Evolutionary conservation across 768 basidiomycete species (phyloP), one percentile per base, ranked within the genome.

Genomic region (Mycena capillaripes): DNA sequence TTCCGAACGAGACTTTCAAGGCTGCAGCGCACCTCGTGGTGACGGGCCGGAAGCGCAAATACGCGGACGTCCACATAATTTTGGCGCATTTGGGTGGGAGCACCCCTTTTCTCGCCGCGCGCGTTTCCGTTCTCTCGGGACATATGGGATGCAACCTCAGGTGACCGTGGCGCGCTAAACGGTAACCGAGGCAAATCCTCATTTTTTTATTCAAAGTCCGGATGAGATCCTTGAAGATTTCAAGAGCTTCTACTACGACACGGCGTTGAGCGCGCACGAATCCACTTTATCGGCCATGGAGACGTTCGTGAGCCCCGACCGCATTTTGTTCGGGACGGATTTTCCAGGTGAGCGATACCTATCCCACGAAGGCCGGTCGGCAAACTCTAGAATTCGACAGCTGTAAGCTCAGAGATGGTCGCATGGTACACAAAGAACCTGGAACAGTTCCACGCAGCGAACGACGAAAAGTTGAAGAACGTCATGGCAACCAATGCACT

Each of bases 1-100:
- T 93, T 0, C 93, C 93, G 9, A 91, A 93, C 78, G 93, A 95
- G 80, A 95, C 93, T 0, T 94, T 90, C 85, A 94, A 94, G 82
- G 94, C 92, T 2, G 93, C 93, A 38, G 90, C 93, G 4, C 92
- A 93, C 77, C 87, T 95, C 57, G 92, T 95, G 55, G 90, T 94
- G 27, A 88, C 91, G 0, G 91, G 92, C 55, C 81, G 84, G 76
- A 93, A 92, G 79, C 90, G 92, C 50, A 88, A 85, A 70, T 93
- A 88, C 75, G 79, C 86, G 25, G 81, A 89, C 65, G 84, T 89
- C 73, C 90, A 88, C 66, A 89, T 94, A 71, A 87, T 95, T 40
- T 88, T 95, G 11, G 88, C 93, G 23, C 94, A 94, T 78, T 82
- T 93, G 14, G 93, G 94, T n/a, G 93, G 93, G 2, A 90, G 86